Evolutionary conservation across 1,284 basidiomycete species (phyloP), one percentile per base, ranked within the genome.

Genomic region (Megacollybia platyphylla): DNA sequence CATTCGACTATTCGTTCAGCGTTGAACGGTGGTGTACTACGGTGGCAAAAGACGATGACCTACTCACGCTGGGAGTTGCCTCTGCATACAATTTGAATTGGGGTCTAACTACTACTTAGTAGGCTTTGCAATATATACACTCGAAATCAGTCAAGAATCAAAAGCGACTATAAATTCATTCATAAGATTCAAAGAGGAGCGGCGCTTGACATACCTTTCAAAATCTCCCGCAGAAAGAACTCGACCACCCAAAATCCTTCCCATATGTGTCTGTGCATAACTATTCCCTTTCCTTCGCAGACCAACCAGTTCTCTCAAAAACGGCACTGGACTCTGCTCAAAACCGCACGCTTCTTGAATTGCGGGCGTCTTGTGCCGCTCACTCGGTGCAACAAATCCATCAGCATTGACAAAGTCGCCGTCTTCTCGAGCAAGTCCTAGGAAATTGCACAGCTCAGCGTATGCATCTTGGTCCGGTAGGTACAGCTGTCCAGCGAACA

Each of bases 401-500:
- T 41, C 40, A 20, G 28, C 20, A 4, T 32, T 8, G 3, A 35
- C 18, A 13, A 8, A 15, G 9, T 32, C 31, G 9, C 10, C 27
- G 28, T 32, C 9, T 9, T 11, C 27, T 11, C 28, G 27, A 17
- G 13, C 2, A 6, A 68, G 28, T 1, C 66, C 66, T 7, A 71
- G 53, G 44, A 67, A 58, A 2, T 48, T 47, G 44, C 63, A 64
- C 7, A 67, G 26, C 1, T 47, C 45, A 15, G 50, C 38, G 40
- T 69, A 71, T 2, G 56, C 51, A 6, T 45, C 50, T 29, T 56
- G 53, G 32, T 59, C 48, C 9, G 51, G 47, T 7, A 70, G 49
- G 46, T 64, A 71, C 5, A 70, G 57, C 44, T 69, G 66, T 17
- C 63, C 71, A 9, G 69, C 56, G 41, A 61, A 70, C 18, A 71